Evolutionary conservation across 1,284 basidiomycete species (phyloP), one percentile per base, ranked within the genome.

Genomic region (Inonotus hispidus): DNA sequence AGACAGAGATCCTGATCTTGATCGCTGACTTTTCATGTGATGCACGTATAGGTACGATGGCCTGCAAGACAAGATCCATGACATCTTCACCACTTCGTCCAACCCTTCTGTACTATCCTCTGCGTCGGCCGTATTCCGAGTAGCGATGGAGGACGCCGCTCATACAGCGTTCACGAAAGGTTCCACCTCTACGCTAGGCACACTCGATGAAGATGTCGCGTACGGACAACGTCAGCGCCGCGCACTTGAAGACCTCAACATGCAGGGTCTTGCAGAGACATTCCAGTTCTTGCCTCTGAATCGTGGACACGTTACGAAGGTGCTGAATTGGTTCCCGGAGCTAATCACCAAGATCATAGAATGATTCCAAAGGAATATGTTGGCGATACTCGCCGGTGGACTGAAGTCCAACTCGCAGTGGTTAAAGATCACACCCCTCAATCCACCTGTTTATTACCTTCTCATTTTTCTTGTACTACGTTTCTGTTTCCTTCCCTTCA

Each of bases 21-120:
- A 56, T 60, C 56, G 29, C 37, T 37, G 46, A 7, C n/a, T 7
- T 43, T 10, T 39, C 3, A 11, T 39, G 38, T 43, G 41, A 32
- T 8, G 4, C 3, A 4, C 8, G 4, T 32, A 21, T 64, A 93
- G 91, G 14, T 93, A 92, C 68, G 91, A 93, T 62, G 81, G 81
- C 49, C 70, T 94, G 53, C 85, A 92, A 68, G 90, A 92, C 58
- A 84, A 85, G 63, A 84, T 94, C 69, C 86, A 84, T 64, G 86
- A 89, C n/a, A 81, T 84, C 0, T 85, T 94, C 65, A 81, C 84
- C 29, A 87, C 82, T 58, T 88, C 89, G 1, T 82, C 87, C 6
- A 92, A 90, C 64, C 78, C 88, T 2, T 75, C 79, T 1, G 87
- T 93, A 65, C 82, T 94, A 60, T 78, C 80, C 45, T 81, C 87